Evolutionary conservation across 495 filamentous ascomycete species (phyloP), one percentile per base, ranked within the genome.

Genomic region (Penicillium waksmanii): DNA sequence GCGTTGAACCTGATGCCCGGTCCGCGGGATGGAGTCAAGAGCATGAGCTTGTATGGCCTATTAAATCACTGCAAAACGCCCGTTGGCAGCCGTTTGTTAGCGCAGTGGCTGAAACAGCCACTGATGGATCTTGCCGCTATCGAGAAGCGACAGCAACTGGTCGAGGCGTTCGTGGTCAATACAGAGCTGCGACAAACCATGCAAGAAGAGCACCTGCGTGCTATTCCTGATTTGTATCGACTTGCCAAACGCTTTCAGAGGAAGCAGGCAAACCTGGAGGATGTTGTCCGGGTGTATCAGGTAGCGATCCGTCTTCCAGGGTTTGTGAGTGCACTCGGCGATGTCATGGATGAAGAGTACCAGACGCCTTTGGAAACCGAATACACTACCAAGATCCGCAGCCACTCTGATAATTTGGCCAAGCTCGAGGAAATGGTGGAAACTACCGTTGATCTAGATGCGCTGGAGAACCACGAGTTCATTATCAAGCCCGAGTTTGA

Each of bases 401-500:
- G 87, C 56, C 85, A 90, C 60, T 90, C 88, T 7, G 87, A 94
- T 64, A 91, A 87, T 69, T 77, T 98, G 46, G 85, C 82, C 23
- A 96, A 92, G 72, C 78, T 99, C 34, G 91, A 95, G 63, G 95
- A 99, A 68, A 96, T 99, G 91, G 96, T 99, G 12, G 95, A 99
- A 74, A 97, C 95, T 2, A 98, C 95, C 0, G 94, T 99, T 52
- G 95, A 99, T 66, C 86, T 99, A 1, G 92, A 96, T 53, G 95
- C 95, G 7, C 82, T 98, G 42, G 94, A 98, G 59, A 93, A 95
- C 67, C 95, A 99, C 68, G 95, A 99, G 73, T 99, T 93, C 72
- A 93, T 96, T 66, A 98, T 99, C 80, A 99, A 98, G 75, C 92
- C 95, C 2, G 96, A 98, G 66, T 99, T 97, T 59, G 96, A 97